Conservation (phyloP, 2,329 filamentous ascomycete species). For the Epichloe typhina region DNA sequence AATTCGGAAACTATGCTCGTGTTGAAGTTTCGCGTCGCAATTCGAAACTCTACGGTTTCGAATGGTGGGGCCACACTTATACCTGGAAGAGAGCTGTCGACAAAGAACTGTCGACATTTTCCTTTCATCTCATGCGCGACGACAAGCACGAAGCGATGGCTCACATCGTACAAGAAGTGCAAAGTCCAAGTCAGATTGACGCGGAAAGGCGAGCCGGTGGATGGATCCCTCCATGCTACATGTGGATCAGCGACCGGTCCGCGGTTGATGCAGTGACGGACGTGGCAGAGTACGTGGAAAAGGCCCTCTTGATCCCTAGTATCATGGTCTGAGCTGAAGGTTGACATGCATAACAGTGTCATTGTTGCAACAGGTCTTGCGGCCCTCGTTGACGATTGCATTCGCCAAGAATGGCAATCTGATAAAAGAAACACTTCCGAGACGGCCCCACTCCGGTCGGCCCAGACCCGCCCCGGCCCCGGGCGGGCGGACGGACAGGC, state of each 20-base stretch:
- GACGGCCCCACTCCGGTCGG: constrained; percentile 2
- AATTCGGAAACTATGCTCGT: constrained; percentile 95
- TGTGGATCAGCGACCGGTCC: constrained; percentile 72
- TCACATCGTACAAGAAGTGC: constrained; percentile 70
- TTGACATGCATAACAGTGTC: constrained; percentile 44
- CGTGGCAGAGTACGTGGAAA: constrained; percentile 62
- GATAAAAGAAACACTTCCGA: constrained; percentile 6
- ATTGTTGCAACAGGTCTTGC: constrained; percentile 84
- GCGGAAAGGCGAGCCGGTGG: constrained; percentile 68
- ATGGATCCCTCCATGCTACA: constrained; percentile 80
- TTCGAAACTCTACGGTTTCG: constrained; percentile 73
- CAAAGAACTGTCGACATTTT: constrained; percentile 53
- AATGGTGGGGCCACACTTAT: constrained; percentile 85
- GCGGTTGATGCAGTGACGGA: constrained; percentile 61
- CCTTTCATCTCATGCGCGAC: constrained; percentile 67
- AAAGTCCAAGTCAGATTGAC: constrained; percentile 55
- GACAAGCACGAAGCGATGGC: constrained; percentile 51
- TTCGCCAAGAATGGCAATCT: constrained; percentile 59
- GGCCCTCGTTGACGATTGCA: constrained; percentile 80
- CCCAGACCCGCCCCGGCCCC: background rate
- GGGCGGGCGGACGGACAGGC: constrained; percentile 10
- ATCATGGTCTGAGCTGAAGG: background rate
- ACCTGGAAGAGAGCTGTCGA: constrained; percentile 69
- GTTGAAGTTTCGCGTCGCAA: constrained; percentile 64
- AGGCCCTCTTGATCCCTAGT: too few species aligned